Percentiles rank a stretch among this genome's conserved stretches.
These are phyloP conservation scores for Turnera subulata DNA, from an alignment of 345 rosid species.

Conservation along the genomic window DNA sequence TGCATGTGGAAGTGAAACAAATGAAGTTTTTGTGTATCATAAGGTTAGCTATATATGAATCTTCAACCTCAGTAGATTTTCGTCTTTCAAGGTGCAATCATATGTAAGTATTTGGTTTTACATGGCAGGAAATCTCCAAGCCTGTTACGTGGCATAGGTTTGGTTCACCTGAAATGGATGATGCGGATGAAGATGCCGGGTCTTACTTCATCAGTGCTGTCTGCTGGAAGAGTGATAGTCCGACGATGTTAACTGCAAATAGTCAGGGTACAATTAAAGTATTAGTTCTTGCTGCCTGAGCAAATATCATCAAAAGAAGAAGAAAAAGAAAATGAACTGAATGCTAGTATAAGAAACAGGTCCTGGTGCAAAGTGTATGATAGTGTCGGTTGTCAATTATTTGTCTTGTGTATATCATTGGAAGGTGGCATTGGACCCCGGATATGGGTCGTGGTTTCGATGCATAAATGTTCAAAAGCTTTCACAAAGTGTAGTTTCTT, in stretches of 20 bases:
- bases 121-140: constrained; percentile 74
- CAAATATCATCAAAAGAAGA: not conserved
- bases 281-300: constrained; percentile 72
- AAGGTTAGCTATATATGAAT: constrained; percentile 47
- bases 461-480: constrained; percentile 3
- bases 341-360: too few species aligned
- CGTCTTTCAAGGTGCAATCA: not conserved
- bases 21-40: constrained; percentile 93
- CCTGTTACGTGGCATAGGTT: constrained; percentile 83
- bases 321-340: not conserved
- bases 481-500: constrained; percentile 3
- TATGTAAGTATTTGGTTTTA: not conserved
- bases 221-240: constrained; percentile 96
- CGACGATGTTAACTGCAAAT: constrained; percentile 90
- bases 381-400: not conserved
- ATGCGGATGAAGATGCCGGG: constrained; percentile 75
- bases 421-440: too few species aligned
- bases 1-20: constrained; percentile 95
- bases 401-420: not conserved
- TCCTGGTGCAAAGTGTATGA: not conserved
- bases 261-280: constrained; percentile 99
- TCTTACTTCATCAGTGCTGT: constrained; percentile 93
- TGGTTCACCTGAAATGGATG: constrained; percentile 86
- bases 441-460: not conserved
- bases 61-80: not conserved